These are phyloP conservation scores for Zygotorulaspora chibaensis DNA, from an alignment of 805 yeast genomes.

Conservation along the genomic window DNA sequence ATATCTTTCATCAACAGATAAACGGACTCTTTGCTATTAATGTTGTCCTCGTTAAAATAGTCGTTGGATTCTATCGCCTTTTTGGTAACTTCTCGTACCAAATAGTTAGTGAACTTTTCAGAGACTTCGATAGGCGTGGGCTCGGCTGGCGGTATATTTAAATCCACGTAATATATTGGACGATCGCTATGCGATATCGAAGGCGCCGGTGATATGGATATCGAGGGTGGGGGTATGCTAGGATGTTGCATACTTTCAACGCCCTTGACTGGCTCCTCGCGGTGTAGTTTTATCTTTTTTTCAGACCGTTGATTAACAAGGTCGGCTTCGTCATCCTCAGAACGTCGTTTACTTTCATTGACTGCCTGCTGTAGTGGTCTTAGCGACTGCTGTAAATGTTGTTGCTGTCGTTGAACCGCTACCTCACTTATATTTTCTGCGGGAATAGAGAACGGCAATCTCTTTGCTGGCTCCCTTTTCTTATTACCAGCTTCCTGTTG, in stretches of 20 bases:
- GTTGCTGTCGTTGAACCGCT: not conserved
- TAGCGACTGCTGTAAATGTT: not conserved
- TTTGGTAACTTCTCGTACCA: constrained; percentile 22
- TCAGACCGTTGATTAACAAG: not conserved
- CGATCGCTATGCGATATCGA: constrained; percentile 4
- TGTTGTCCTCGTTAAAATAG: constrained; percentile 34
- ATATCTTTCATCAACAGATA: constrained; percentile 47
- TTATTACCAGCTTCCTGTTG: not conserved
- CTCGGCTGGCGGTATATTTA: constrained; percentile 15
- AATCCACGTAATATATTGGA: constrained; percentile 9
- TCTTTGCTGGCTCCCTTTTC: not conserved
- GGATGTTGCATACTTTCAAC: not conserved
- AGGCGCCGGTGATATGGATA: constrained; percentile 8
- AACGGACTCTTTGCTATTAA: constrained; percentile 43
- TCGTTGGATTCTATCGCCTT: constrained; percentile 18
- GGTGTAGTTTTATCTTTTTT: not conserved
- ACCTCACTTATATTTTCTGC: not conserved
- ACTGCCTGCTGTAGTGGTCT: not conserved
- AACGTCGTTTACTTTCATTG: not conserved
- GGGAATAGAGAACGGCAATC: not conserved
- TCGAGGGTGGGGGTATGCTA: constrained; percentile 2
- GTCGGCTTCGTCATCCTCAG: not conserved
- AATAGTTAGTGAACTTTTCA: constrained; percentile 8
- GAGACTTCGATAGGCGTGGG: constrained; percentile 16
- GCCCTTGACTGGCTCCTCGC: not conserved